phyloP scores from a whole-genome alignment of 306 rosid species.

The Abrus precatorius region DNA sequence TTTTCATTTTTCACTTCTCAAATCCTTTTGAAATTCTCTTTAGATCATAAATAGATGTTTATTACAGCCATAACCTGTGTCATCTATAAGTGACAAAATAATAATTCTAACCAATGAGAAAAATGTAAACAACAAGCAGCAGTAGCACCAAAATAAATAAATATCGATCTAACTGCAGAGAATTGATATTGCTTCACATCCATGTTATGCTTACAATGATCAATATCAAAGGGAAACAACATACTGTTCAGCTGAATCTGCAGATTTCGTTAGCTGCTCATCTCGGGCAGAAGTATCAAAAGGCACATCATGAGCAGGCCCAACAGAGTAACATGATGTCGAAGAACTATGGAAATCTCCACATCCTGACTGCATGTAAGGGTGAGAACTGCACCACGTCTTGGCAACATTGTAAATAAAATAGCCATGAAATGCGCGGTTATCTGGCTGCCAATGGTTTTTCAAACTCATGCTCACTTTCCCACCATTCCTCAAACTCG shows the following conservation, averaged over 20 bases:
- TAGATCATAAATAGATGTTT: slow-evolving; percentile 17
- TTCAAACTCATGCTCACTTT: slow-evolving; percentile 78
- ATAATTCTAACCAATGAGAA: slow-evolving; percentile 3
- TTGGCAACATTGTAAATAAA: slow-evolving; percentile 67
- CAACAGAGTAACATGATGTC: slow-evolving; percentile 63
- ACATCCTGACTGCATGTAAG: slow-evolving; percentile 54
- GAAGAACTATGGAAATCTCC: slow-evolving; percentile 70
- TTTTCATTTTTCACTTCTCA: too few relatives aligned
- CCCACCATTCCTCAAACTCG: slow-evolving; percentile 53
- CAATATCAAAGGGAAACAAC: slow-evolving; percentile 45
- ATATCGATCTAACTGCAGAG: slow-evolving; percentile 18
- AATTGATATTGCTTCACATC: slow-evolving; percentile 8
- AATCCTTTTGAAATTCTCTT: slow-evolving; percentile 1
- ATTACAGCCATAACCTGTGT: slow-evolving; percentile 4
- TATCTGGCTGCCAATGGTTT: slow-evolving; percentile 64
- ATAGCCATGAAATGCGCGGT: slow-evolving; percentile 67
- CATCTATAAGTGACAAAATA: slow-evolving; percentile 12
- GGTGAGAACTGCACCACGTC: slow-evolving; percentile 56
- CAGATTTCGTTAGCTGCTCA: slow-evolving; percentile 65
- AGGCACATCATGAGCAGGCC: slow-evolving; percentile 78
- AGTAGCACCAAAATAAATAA: slow-evolving; percentile 24
- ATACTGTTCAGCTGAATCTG: slow-evolving; percentile 80
- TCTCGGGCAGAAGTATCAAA: slow-evolving; percentile 74
- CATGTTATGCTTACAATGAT: slow-evolving; percentile 10
- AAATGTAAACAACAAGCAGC: slow-evolving; percentile 28